Evolutionary conservation across 2,329 filamentous ascomycete species (phyloP), one percentile per base, ranked within the genome.

Genomic region (Colletotrichum echinochloae): DNA sequence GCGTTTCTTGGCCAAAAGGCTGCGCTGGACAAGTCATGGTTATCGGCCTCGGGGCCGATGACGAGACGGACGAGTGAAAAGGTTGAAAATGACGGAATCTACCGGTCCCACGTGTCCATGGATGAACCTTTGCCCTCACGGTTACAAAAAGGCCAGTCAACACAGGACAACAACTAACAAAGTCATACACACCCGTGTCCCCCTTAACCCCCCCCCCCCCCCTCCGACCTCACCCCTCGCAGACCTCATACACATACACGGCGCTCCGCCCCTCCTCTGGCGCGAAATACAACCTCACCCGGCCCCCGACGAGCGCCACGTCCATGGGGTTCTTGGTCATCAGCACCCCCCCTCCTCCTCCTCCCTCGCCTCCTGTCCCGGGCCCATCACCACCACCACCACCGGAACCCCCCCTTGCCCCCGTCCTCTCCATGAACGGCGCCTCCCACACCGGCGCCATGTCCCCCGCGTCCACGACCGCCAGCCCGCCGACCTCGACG

Each of bases 301-400:
- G 82, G 1, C 83, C 84, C 62, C 83, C 77, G 14, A 83, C 79
- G 5, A 86, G 76, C 12, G 80, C 79, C 3, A 82, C 80, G 64
- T 87, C 84, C 70, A 86, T 79, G 3, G 85, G 84, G 69, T 86
- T 86, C 79, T 85, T 81, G 9, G 84, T 85, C 71, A 86, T 74
- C 8, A 80, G 72, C 2, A 77, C 78, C 82, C 20, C 78, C 82
- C 20, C 78, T 74, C 26, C 18, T 12, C n/a, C 23, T n/a, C 26
- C 30, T 33, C 30, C 54, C 33, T 26, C 23, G 12, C 26, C 30
- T 33, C 30, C 54, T n/a, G 18, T 23, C 4, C 37, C 11, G 6
- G 16, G 39, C 5, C 6, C 39, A 20, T 8, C 30, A 33, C 30
- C 35, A 11, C 35, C 35, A 11, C 35, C 35, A 2, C 41, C 41